Evolutionary conservation across 83 land plant genomes (phyloP), one percentile per base, ranked within the genome.

Genomic region (Isoetes engelmannii): DNA sequence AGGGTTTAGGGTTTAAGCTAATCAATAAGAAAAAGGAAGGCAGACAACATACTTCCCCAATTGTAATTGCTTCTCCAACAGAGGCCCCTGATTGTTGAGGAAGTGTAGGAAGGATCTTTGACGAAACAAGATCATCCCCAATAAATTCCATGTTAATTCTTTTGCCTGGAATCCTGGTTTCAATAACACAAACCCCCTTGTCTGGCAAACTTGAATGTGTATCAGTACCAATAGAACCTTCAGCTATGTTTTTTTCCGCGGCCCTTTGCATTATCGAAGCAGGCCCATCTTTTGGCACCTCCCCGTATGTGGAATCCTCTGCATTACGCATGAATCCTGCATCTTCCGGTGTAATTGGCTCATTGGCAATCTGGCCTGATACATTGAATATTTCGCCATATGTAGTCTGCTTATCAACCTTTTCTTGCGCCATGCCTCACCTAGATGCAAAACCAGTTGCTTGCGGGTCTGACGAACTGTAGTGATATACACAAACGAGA

Each of bases 311-410:
- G 61, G 4, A 13, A 18, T 63, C 48, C 65, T 88, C 92, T 1
- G 86, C 86, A 12, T 72, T 48, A 66, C 81, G 81, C 92, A 88
- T 88, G 76, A 85, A 71, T 17, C 83, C 78, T 0, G 88, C 92
- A 51, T 83, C 92, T 20, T 28, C 28, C 0, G 86, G 82, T 0
- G 82, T 81, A 5, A 87, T 49, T 17, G 84, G 73, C 72, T 81
- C 72, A 7, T 4, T 13, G 5, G 82, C 79, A 5, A 88, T 67
- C 7, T 83, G 75, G 6, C 89, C 86, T 6, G 69, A 8, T 9
- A 76, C 82, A 19, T 45, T 70, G 68, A 88, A 88, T 4, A 85
- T 66, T 67, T 88, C 84, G 46, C 89, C 89, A 69, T 88, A 88
- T 20, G 80, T 87, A 50, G 85, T 68, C 0, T 72, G 80, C 63